Percentiles rank a stretch among this genome's conserved stretches.
These are phyloP conservation scores for Artomyces pyxidatus DNA, from an alignment of 768 basidiomycete genomes.

Conservation along the genomic window DNA sequence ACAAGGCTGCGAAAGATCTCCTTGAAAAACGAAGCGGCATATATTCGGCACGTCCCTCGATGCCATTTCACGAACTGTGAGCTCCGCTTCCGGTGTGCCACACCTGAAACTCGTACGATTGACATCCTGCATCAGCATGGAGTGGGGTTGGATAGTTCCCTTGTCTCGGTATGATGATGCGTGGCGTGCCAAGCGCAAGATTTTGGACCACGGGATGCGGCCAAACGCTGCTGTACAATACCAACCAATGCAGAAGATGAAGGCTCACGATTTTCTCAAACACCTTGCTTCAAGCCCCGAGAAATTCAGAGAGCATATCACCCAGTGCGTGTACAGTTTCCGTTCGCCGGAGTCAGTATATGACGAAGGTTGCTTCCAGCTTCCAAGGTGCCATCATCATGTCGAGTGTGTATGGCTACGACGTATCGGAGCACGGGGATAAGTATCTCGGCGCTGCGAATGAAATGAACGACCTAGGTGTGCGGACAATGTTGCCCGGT, in stretches of 20 bases:
- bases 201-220: background rate
- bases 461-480: background rate
- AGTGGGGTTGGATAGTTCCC: background rate
- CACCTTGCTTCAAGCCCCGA: background rate
- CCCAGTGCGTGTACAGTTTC: background rate
- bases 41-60: background rate
- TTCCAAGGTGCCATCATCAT: too few relatives aligned
- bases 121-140: background rate
- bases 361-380: too few relatives aligned
- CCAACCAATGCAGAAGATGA: background rate
- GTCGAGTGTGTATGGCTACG: too few relatives aligned
- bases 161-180: background rate
- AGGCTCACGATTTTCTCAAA: background rate
- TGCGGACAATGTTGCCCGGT: background rate
- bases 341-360: too few relatives aligned
- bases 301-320: background rate
- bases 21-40: constrained; percentile 43
- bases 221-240: background rate
- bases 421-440: background rate
- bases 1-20: constrained; percentile 36
- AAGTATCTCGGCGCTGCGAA: background rate
- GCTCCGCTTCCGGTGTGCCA: background rate
- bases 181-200: background rate
- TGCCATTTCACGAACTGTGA: constrained; percentile 2
- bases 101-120: background rate